Evolutionary conservation across 225 moss, liverwort and hornwort genomes (phyloP).

Genomic region (Neckera pumila): DNA sequence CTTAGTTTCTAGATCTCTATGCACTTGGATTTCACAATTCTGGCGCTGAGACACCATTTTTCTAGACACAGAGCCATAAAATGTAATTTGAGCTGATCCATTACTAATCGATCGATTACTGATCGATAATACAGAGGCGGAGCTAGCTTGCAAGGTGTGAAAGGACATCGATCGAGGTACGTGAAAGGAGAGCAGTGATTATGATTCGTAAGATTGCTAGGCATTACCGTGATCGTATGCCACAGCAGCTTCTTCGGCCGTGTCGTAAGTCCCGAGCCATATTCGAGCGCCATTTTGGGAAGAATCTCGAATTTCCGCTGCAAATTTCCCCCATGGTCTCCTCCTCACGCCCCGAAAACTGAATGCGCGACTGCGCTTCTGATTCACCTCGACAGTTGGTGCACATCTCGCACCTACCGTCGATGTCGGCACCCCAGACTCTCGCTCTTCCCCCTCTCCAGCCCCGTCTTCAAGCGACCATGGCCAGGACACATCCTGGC

Average conservation of each 20-base stretch:
- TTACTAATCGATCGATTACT: background rate
- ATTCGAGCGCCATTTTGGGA: conserved; percentile 34
- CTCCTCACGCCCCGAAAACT: conserved; percentile 36
- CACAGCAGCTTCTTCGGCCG: conserved; percentile 36
- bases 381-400: background rate
- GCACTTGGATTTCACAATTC: background rate
- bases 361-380: background rate
- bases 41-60: background rate
- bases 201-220: background rate
- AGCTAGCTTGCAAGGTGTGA: too few relatives aligned
- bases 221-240: conserved; percentile 38
- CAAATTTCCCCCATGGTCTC: conserved; percentile 54
- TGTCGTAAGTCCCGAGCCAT: conserved; percentile 46
- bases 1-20: background rate
- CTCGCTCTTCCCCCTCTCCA: background rate
- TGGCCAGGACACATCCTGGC: background rate
- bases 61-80: background rate
- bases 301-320: conserved; percentile 53
- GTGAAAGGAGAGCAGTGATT: background rate
- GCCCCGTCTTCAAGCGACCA: too few relatives aligned
- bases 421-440: background rate
- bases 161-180: background rate
- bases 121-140: background rate
- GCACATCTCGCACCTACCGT: background rate
- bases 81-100: background rate